phyloP scores from a whole-genome alignment of 176 grass and related monocot genomes.

The Echinochloa phyllopogon region DNA sequence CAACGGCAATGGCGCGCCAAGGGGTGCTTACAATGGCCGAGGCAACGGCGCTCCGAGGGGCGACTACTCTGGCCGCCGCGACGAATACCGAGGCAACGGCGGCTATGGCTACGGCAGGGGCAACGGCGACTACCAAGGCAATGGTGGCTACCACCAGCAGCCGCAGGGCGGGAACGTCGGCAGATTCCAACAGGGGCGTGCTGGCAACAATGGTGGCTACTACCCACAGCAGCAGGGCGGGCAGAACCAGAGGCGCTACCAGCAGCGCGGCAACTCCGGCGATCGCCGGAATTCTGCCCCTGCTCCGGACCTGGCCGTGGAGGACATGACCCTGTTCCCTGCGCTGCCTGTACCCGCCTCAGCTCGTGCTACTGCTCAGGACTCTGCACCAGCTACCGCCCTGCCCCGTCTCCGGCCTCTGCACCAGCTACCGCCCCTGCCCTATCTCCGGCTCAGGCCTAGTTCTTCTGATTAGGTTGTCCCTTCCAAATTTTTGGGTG shows the following conservation, averaged over 20 bases:
- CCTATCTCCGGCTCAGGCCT: background rate
- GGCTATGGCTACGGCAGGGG: background rate
- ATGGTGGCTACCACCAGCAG: too few relatives aligned
- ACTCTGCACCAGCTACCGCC: background rate
- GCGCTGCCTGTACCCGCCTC: background rate
- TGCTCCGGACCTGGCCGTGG: background rate
- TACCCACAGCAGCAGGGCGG: too few relatives aligned
- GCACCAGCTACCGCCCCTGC: background rate
- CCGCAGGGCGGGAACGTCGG: too few relatives aligned
- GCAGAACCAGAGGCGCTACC: too few relatives aligned
- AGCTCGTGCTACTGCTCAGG: background rate
- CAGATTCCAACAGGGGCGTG: too few relatives aligned
- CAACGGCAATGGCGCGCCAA: background rate
- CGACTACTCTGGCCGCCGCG: background rate
- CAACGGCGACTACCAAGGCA: too few relatives aligned
- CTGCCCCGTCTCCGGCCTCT: background rate
- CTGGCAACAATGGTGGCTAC: too few relatives aligned
- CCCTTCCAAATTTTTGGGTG: background rate
- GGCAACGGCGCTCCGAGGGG: background rate
- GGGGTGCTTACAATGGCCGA: background rate
- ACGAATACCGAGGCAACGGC: background rate
- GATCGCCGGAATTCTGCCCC: background rate
- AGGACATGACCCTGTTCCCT: background rate
- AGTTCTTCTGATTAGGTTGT: background rate
- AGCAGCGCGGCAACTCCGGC: too few relatives aligned